Evolutionary conservation across 2,329 filamentous ascomycete species (phyloP).

Genomic region (Aspergillus pseudoterreus): DNA sequence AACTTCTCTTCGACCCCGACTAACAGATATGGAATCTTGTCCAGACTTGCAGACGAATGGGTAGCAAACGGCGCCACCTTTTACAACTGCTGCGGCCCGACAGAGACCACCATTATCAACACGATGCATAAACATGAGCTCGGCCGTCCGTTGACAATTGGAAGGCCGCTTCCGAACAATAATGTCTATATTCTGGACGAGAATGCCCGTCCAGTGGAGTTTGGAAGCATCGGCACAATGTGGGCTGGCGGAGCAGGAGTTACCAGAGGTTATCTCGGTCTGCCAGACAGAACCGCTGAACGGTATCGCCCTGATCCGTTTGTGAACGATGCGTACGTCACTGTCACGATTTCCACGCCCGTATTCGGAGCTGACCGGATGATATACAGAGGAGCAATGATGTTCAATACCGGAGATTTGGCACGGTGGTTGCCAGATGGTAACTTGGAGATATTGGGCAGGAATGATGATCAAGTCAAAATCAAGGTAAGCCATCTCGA

Average conservation of each 20-base stretch:
- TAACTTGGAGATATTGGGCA: constrained; percentile 5
- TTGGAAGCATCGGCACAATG: constrained; percentile 7
- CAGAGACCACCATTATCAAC: constrained; percentile 10
- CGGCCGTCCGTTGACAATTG: constrained; percentile 5
- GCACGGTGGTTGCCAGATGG: constrained; percentile 9
- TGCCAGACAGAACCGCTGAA: constrained; percentile 5
- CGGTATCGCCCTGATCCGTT: constrained; percentile 7
- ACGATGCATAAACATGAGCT: constrained; percentile 9
- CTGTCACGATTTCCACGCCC: too few relatives aligned
- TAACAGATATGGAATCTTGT: background rate
- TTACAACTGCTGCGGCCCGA: constrained; percentile 11
- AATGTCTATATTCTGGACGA: constrained; percentile 9
- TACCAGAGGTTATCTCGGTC: constrained; percentile 6
- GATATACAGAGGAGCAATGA: background rate
- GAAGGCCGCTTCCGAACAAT: constrained; percentile 10
- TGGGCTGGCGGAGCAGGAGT: constrained; percentile 8
- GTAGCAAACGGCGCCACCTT: constrained; percentile 2
- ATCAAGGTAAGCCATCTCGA: constrained; percentile 2
- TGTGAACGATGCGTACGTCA: constrained; percentile 6
- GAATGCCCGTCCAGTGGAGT: background rate
- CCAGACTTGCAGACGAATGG: constrained; percentile 10
- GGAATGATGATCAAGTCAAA: constrained; percentile 10
- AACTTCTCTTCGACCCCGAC: background rate
- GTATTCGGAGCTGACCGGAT: background rate
- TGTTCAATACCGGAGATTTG: constrained; percentile 11